Evolutionary conservation across 139 green algal genomes (phyloP).

Genomic region (Ulvella scutata): DNA sequence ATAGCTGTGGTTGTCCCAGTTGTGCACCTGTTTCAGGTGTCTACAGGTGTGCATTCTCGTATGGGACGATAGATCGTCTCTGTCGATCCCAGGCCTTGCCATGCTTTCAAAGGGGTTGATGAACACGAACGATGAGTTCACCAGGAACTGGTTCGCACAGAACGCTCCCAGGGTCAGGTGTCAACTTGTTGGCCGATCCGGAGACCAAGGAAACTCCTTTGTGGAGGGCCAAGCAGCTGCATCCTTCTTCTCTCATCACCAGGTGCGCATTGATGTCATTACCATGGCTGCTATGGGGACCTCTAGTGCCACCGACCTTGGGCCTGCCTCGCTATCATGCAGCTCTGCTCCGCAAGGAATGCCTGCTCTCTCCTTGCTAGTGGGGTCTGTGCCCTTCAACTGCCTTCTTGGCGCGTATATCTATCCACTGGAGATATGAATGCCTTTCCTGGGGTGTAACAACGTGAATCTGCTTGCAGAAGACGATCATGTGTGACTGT

Average conservation of each 20-base stretch:
- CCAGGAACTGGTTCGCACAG: slow-evolving; percentile 27
- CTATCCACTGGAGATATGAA: too few relatives aligned
- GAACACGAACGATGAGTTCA: slow-evolving; percentile 39
- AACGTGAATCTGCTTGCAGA: too few relatives aligned
- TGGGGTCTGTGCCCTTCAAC: too few relatives aligned
- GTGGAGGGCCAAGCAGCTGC: slow-evolving; percentile 6
- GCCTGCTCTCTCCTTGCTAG: too few relatives aligned
- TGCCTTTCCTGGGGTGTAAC: too few relatives aligned
- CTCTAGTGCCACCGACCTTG: too few relatives aligned
- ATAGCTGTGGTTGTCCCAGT: too few relatives aligned
- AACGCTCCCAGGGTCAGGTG: slow-evolving; percentile 25
- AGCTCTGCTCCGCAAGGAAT: too few relatives aligned
- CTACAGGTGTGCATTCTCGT: slow-evolving; percentile 29
- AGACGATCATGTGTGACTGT: slow-evolving; percentile 1
- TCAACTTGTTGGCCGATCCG: slow-evolving; percentile 14
- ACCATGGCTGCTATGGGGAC: too few relatives aligned
- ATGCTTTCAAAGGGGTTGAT: slow-evolving; percentile 24
- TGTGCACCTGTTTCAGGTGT: too few relatives aligned
- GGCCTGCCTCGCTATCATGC: too few relatives aligned
- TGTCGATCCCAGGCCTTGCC: not conserved
- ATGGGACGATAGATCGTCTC: slow-evolving; percentile 39
- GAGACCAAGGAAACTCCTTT: slow-evolving; percentile 10
- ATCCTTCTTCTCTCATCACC: not conserved
- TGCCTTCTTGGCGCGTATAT: too few relatives aligned
- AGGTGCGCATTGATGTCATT: not conserved